Percentiles rank a stretch among this genome's conserved stretches.
Evolutionary conservation across 495 filamentous ascomycete genomes (phyloP).

Genomic region (Lophium mytilinum): DNA sequence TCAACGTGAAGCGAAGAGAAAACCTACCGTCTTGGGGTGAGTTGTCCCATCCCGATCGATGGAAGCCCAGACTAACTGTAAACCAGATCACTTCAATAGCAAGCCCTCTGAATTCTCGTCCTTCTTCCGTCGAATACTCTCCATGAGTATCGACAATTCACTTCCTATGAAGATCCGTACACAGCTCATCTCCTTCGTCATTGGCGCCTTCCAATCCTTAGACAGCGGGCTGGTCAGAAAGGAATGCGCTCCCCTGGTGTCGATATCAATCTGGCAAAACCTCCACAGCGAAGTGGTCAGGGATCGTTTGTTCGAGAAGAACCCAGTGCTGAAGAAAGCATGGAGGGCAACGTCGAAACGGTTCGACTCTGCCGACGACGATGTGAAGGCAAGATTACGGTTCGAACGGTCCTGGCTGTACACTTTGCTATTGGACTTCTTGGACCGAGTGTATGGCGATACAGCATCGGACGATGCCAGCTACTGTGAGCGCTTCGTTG

Average conservation of each 20-base stretch:
- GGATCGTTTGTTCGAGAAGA: conserved; percentile 59
- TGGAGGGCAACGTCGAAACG: conserved; percentile 85
- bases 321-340: conserved; percentile 66
- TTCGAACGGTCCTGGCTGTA: conserved; percentile 96
- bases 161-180: conserved; percentile 62
- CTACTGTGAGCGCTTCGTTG: conserved; percentile 89
- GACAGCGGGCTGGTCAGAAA: conserved; percentile 85
- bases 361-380: conserved; percentile 80
- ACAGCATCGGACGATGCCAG: conserved; percentile 50
- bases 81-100: conserved; percentile 62
- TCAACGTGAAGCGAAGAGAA: conserved; percentile 83
- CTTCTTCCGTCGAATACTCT: conserved; percentile 83
- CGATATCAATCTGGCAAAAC: conserved; percentile 93
- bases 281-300: conserved; percentile 63
- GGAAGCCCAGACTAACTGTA: conserved; percentile 3
- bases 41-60: not conserved
- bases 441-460: conserved; percentile 57
- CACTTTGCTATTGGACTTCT: conserved; percentile 74
- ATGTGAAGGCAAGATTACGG: conserved; percentile 64
- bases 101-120: conserved; percentile 76
- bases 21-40: conserved; percentile 78
- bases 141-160: conserved; percentile 76
- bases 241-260: conserved; percentile 91
- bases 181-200: conserved; percentile 76
- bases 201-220: conserved; percentile 86